A percentile compares a stretch with the other conserved stretches of the same genome.
Conservation (phyloP, 306 rosid species). For the Begonia fuchsioides region DNA sequence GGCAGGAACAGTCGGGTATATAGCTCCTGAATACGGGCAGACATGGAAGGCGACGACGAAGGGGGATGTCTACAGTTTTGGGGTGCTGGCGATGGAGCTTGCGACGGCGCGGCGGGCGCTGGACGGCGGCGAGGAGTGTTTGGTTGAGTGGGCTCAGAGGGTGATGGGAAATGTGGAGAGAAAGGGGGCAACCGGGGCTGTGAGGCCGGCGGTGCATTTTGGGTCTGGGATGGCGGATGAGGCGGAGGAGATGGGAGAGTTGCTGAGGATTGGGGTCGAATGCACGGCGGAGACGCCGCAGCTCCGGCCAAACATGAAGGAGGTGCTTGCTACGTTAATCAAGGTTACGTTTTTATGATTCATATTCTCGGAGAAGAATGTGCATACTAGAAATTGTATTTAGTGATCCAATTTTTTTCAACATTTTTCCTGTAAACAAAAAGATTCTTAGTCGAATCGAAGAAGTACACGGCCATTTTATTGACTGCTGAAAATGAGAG, state of each 20-base stretch:
- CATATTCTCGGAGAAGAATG: no score
- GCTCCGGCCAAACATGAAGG: conserved; percentile 84
- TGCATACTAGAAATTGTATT: no score
- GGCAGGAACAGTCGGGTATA: conserved; percentile 90
- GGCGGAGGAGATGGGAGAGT: conserved; percentile 62
- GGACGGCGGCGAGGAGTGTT: conserved; percentile 91
- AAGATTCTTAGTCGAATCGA: no score
- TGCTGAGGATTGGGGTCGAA: conserved; percentile 58
- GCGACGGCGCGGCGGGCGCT: conserved; percentile 81
- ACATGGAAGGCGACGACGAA: conserved; percentile 92
- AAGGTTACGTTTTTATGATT: conserved; percentile 10
- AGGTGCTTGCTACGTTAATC: conserved; percentile 61
- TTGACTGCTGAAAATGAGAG: no score
- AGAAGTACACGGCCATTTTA: no score
- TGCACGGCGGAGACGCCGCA: conserved; percentile 65
- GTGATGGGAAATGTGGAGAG: conserved; percentile 40
- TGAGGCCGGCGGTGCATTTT: conserved; percentile 38
- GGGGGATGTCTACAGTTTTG: conserved; percentile 89
- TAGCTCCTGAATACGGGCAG: conserved; percentile 91
- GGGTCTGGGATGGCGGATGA: conserved; percentile 58
- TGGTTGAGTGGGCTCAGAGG: conserved; percentile 75
- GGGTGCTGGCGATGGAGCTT: conserved; percentile 71
- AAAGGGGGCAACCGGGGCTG: conserved; percentile 17
- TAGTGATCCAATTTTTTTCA: no score
- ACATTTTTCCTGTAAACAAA: no score